phyloP scores from a whole-genome alignment of 306 rosid genomes.

The Cyamopsis tetragonoloba region DNA sequence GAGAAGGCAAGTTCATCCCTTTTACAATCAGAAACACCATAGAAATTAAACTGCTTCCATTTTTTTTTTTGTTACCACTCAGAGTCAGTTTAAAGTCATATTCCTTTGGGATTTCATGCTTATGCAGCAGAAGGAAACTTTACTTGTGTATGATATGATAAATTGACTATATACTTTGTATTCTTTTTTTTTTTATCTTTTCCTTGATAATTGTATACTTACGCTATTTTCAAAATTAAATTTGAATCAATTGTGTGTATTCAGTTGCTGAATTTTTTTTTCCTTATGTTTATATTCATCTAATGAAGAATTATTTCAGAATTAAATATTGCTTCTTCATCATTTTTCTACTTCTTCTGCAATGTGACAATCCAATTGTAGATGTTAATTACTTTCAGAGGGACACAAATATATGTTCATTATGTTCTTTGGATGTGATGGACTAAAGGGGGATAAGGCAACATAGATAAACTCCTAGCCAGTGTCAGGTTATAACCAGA shows the following conservation, averaged over 20 bases:
- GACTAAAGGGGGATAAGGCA: too few species aligned
- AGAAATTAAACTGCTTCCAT: conserved; percentile 6
- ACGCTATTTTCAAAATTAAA: background rate
- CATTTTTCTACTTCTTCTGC: too few species aligned
- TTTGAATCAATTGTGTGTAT: background rate
- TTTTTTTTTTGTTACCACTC: background rate
- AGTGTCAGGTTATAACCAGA: too few species aligned
- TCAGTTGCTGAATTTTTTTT: background rate
- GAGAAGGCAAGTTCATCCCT: conserved; percentile 53
- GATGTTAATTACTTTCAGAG: too few species aligned
- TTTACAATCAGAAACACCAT: conserved; percentile 22
- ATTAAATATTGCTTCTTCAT: too few species aligned
- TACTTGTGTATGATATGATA: background rate
- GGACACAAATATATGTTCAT: too few species aligned
- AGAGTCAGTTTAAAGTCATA: background rate
- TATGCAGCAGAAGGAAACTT: conserved; percentile 20
- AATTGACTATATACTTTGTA: background rate
- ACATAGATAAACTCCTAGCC: too few species aligned
- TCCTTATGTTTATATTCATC: background rate
- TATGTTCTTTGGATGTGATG: too few species aligned
- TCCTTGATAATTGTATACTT: background rate
- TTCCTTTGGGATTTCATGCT: background rate
- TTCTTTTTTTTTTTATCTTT: background rate
- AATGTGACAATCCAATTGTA: too few species aligned
- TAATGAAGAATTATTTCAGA: background rate